Base-by-base conservation (phyloP, 257 asterid genomes). In the Fraxinus americana region DNA sequence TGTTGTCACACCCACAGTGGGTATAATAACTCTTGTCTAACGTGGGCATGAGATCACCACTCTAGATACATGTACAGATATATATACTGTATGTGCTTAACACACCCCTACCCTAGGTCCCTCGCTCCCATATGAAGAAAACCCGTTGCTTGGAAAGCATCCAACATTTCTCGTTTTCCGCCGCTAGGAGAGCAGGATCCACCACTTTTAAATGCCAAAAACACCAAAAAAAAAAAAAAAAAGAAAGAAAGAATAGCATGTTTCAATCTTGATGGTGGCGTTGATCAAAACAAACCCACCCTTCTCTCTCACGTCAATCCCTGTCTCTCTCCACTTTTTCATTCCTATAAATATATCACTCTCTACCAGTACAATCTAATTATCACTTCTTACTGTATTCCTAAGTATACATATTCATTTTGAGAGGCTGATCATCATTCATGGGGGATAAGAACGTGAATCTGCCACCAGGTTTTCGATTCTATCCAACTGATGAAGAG, bases 391-490 rank as follows among this genome's bases (percentile, higher is more conserved):
- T 13, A 13, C 17, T 3, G 13, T 41, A 41, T 41, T 41, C 48
- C 48, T 9, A 41, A 45, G 54, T 43, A 61, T 39, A 3, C 34
- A 41, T 38, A 41, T 14, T n/a, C 82, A 45, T 45, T 13, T 10
- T 45, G 19, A 2, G 76, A 77, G 80, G 81, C 82, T 69, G 61
- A 76, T 7, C 12, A 36, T 36, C 41, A 69, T 69, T 75, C 76
- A 70, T 79, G 86, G 81, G 76, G 80, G 35, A 41, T 71, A 63
- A 25, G 77, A 83, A 81, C 71, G 87, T 85, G 48, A 92, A 93
- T 83, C 77, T 96, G 79, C 99, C 99, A 0, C 99, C 98, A 0
- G 99, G 99, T 13, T 96, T 96, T 63, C 94, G 97, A 1, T 96
- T 96, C 68, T 86, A 80, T 84, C 99, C 99, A 5, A 86, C 98